Conservation (phyloP, 331 rosid genomes). For the Arachis monticola region DNA sequence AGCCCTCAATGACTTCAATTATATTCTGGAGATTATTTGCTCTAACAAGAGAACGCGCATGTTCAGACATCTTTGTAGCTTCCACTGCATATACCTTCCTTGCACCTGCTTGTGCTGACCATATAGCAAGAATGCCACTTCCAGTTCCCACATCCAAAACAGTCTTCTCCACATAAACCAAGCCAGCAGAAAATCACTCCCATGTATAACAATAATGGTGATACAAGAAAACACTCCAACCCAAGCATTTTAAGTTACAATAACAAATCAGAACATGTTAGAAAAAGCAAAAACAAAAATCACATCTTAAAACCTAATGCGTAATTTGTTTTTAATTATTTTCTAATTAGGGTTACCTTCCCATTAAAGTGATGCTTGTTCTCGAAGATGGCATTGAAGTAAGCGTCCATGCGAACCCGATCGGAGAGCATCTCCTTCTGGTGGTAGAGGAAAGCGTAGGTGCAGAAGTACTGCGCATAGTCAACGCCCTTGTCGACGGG, state of each 20-base stretch:
- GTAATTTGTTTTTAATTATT: neutral
- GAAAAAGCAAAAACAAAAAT: too few relatives aligned
- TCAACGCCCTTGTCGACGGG: constrained; percentile 82
- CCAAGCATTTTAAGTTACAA: neutral
- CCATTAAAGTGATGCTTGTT: constrained; percentile 88
- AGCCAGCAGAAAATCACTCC: constrained; percentile 37
- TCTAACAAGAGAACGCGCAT: constrained; percentile 76
- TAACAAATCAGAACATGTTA: neutral
- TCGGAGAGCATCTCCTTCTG: constrained; percentile 99
- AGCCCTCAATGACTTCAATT: constrained; percentile 92
- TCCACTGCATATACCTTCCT: constrained; percentile 98
- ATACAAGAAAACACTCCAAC: neutral
- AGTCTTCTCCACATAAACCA: constrained; percentile 57
- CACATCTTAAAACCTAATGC: neutral
- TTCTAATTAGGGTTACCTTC: constrained; percentile 52
- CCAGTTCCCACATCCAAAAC: constrained; percentile 99
- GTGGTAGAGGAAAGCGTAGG: constrained; percentile 91
- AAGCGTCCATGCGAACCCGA: constrained; percentile 98
- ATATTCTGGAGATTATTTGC: constrained; percentile 74
- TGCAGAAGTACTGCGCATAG: constrained; percentile 89
- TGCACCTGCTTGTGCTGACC: constrained; percentile 99
- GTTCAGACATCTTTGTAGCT: constrained; percentile 97
- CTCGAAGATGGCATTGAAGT: constrained; percentile 74
- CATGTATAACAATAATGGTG: neutral
- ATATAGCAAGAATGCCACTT: constrained; percentile 97